These are phyloP conservation scores for Penicillium sp. DNA, from an alignment of 2,329 filamentous ascomycete species.

Conservation along the genomic window DNA sequence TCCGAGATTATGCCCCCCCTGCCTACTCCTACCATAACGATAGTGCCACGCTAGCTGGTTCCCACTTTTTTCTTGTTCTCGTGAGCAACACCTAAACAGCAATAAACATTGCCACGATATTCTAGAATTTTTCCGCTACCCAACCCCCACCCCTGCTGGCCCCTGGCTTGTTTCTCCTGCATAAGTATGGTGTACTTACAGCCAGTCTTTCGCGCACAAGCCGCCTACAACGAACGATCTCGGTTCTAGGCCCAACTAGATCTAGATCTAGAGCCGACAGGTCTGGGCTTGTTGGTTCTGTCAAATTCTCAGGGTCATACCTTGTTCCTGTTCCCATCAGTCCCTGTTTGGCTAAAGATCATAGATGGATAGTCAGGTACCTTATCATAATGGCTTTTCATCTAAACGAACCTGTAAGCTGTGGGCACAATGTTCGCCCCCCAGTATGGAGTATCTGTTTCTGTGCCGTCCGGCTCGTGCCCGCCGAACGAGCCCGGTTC, in stretches of 20 bases:
- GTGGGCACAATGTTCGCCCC: not conserved
- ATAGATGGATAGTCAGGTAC: not conserved
- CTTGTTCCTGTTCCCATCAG: not conserved
- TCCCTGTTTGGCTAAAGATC: not conserved
- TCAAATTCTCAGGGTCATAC: not conserved
- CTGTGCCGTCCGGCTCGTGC: not conserved
- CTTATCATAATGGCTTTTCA: not conserved
- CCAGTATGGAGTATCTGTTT: not conserved
- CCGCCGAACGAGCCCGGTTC: not conserved
- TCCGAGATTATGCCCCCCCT: not conserved
- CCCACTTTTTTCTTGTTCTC: not conserved
- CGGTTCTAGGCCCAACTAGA: constrained; percentile 1
- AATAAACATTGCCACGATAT: constrained; percentile 6
- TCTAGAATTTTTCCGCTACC: constrained; percentile 6
- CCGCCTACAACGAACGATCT: not conserved
- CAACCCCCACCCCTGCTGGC: not conserved
- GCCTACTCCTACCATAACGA: not conserved
- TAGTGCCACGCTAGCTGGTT: not conserved
- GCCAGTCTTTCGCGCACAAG: not conserved
- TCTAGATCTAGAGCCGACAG: not conserved
- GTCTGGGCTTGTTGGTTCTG: not conserved
- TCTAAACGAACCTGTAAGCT: not conserved
- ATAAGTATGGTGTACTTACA: not conserved
- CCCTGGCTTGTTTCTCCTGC: not conserved
- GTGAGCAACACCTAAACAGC: constrained; percentile 4